These are phyloP conservation scores for Nothophaeocryptopus gaeumannii DNA, from an alignment of 2,329 filamentous ascomycete genomes.

Conservation along the genomic window DNA sequence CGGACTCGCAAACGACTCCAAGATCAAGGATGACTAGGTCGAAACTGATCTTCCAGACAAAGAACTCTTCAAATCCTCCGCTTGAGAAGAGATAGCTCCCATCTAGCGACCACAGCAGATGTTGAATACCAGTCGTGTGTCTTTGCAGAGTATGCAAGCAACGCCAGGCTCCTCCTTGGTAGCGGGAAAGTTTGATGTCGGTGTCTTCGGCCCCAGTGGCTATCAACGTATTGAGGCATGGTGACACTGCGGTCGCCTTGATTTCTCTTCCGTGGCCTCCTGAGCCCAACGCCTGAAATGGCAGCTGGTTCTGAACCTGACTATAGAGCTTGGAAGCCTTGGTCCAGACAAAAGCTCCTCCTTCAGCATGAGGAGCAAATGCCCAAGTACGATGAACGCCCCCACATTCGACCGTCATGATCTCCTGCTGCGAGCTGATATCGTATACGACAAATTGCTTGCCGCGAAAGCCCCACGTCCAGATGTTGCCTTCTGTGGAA, in stretches of 20 bases:
- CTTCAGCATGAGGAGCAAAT: slow-evolving; percentile 42
- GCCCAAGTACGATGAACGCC: slow-evolving; percentile 78
- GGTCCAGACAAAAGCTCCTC: slow-evolving; percentile 68
- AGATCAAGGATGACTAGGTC: slow-evolving; percentile 51
- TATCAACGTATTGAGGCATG: slow-evolving; percentile 42
- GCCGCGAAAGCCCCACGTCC: slow-evolving; percentile 78
- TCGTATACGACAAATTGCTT: slow-evolving; percentile 81
- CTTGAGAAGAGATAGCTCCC: slow-evolving; percentile 76
- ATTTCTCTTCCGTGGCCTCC: slow-evolving; percentile 89
- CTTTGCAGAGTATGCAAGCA: slow-evolving; percentile 67
- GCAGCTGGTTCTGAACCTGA: slow-evolving; percentile 16
- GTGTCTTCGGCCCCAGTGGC: slow-evolving; percentile 72
- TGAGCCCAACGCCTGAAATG: slow-evolving; percentile 50
- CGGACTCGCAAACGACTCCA: slow-evolving; percentile 53
- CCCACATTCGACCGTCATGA: slow-evolving; percentile 74
- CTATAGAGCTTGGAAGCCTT: slow-evolving; percentile 50
- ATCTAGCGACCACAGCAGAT: slow-evolving; percentile 68
- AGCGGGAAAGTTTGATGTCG: slow-evolving; percentile 67
- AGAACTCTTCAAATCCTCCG: slow-evolving; percentile 84
- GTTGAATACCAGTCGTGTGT: slow-evolving; percentile 81
- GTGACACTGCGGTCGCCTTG: slow-evolving; percentile 57
- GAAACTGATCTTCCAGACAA: slow-evolving; percentile 67
- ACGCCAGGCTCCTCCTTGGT: slow-evolving; percentile 33
- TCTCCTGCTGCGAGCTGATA: slow-evolving; percentile 64
- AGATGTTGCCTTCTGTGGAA: slow-evolving; percentile 52